A percentile compares a stretch with the other conserved stretches of the same genome.
Conservation (phyloP, 768 basidiomycete species). For the Rhodotorula toruloides region DNA sequence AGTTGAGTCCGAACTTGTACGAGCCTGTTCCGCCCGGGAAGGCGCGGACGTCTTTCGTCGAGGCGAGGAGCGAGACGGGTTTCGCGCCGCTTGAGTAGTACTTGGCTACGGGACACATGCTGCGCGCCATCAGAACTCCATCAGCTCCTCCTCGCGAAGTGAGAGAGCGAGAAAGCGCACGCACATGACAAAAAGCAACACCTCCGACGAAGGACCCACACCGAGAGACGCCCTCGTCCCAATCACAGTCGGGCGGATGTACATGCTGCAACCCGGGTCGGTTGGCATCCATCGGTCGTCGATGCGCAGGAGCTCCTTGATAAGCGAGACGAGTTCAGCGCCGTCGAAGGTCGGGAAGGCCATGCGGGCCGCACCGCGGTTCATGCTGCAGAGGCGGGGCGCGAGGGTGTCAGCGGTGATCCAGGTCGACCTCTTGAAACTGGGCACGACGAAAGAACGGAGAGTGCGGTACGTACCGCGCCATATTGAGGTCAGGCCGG, state of each 20-base stretch:
- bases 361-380: slow-evolving; percentile 63
- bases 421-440: too few species aligned
- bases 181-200: slow-evolving; percentile 73
- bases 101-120: slow-evolving; percentile 57
- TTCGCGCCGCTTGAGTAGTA: slow-evolving; percentile 54
- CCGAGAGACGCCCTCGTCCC: slow-evolving; percentile 51
- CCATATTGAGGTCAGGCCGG: slow-evolving; percentile 61
- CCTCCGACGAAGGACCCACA: slow-evolving; percentile 69
- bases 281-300: slow-evolving; percentile 88
- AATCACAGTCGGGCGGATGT: slow-evolving; percentile 68
- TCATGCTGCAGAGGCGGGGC: slow-evolving; percentile 57
- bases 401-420: slow-evolving; percentile 43
- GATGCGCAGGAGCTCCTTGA: slow-evolving; percentile 76
- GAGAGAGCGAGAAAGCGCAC: neutral
- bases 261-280: slow-evolving; percentile 74
- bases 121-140: neutral
- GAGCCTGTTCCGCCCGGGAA: slow-evolving; percentile 72
- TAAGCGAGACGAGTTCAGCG: slow-evolving; percentile 65
- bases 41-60: slow-evolving; percentile 73
- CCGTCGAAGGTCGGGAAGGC: slow-evolving; percentile 61
- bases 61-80: slow-evolving; percentile 56
- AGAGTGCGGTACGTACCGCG: neutral
- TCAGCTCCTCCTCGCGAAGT: neutral
- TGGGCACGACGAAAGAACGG: neutral
- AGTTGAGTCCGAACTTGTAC: slow-evolving; percentile 57